Base-by-base conservation (phyloP, 371 early-diverging fungal genomes). In the Mucor plumbeus region DNA sequence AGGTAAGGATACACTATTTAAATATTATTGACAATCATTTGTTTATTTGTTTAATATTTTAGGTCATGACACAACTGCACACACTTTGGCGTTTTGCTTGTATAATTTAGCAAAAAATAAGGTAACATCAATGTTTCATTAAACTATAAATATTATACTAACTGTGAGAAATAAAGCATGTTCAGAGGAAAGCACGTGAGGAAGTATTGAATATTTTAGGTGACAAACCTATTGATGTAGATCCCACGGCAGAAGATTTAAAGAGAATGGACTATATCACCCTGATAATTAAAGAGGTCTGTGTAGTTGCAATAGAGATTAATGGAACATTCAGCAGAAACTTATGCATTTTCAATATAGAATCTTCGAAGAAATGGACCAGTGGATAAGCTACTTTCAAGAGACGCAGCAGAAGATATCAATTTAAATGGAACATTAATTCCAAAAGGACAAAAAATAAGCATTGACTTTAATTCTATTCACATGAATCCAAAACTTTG, bases 121-220 rank as follows among this genome's bases (percentile, higher is more conserved):
- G 61, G 67, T 69, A 65, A 55, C 33, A 40, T 54, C 5, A 31
- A 41, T 15, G 19, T 15, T 44, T 44, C n/a, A 34, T 26, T 1
- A 19, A n/a, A 17, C 4, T 4, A 5, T 19, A 19, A 7, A 17
- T 26, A 26, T 26, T 26, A 38, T 38, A 50, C 53, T 53, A 31
- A 31, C 4, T 11, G 31, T 6, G 31, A 47, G 17, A 26, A 17
- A 63, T 17, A 26, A 55, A 76, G 69, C 63, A 77, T 50, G 68
- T 78, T 33, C 84, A 88, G 70, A 71, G 71, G 17, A 71, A 75
- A 56, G 71, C 79, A 35, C 75, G 81, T 31, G 67, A 78, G 14
- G 85, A 83, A 44, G 77, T 87, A 5, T 67, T 82, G 48, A 36
- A 35, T 10, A 65, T 85, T 13, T 31, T 88, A 15, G 87, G 84